Base-by-base conservation (phyloP, 163 green algal genomes). In the Chlorella variabilis region DNA sequence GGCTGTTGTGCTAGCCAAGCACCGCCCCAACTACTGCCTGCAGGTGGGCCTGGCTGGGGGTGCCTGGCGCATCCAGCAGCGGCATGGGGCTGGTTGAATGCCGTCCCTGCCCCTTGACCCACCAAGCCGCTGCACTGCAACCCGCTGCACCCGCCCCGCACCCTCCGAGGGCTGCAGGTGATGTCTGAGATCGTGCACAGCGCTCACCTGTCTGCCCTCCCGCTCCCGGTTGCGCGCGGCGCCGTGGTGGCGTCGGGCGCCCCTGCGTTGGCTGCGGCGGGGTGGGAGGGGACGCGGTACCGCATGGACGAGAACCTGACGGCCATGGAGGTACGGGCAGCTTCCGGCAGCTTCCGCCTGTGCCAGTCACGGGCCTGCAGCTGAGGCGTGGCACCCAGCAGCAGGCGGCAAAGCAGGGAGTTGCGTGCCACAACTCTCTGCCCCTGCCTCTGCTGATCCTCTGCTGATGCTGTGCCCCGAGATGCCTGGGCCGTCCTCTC, bases 1-100 rank as follows among this genome's bases (percentile, higher is more conserved):
- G 56, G 75, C 83, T 59, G 67, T 96, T 29, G 21, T 87, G 48
- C 27, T 59, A 21, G 80, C 90, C 17, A 51, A 80, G 39, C 91
- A 94, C 84, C 51, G 42, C 15, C 89, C 89, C 36, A 83, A 86
- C 65, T 91, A 83, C 38, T 80, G 83, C 13, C 75, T 92, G 62
- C 61, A 79, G 41, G 75, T 90, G 23, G 5, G 65, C 9, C 5
- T 29, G 4, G 15, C 45, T 54, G 45, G 45, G 45, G 45, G 11
- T 54, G 45, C 45, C 29, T 31, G 25, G 59, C 59, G 29, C 59
- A 21, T 36, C 1, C 59, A 15, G 59, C 3, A 21, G 2, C 59
- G 17, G 21, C 3, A 66, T 15, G 45, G n/a, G 45, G 11, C 45
- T 54, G 45, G 45, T 15, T 54, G n/a, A n/a, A n/a, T n/a, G n/a